phyloP scores from a whole-genome alignment of 2,329 filamentous ascomycete species.

The Verticillium klebahnii region DNA sequence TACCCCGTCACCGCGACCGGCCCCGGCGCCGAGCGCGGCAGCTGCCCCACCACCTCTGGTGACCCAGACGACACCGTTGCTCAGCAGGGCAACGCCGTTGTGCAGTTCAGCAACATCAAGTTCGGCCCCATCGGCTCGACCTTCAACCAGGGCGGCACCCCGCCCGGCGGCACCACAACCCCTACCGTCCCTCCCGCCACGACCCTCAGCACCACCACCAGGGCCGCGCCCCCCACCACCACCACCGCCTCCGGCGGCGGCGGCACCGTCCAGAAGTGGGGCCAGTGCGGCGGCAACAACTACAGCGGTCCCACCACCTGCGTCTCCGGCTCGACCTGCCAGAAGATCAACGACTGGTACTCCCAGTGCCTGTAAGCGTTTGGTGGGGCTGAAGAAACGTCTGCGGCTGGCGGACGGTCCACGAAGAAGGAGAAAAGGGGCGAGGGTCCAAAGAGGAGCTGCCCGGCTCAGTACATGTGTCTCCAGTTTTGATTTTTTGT shows the following conservation, averaged over 20 bases:
- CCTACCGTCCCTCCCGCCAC: not conserved
- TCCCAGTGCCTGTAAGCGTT: constrained; percentile 32
- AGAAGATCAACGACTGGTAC: constrained; percentile 33
- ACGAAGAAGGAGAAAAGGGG: not conserved
- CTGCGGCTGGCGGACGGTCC: not conserved
- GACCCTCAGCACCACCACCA: constrained; percentile 8
- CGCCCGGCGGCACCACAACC: not conserved
- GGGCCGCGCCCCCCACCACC: constrained; percentile 7
- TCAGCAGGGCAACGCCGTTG: constrained; percentile 39
- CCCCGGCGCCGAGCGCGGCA: constrained; percentile 48
- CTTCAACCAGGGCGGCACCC: constrained; percentile 22
- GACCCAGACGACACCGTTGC: constrained; percentile 45
- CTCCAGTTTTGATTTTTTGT: constrained; percentile 1
- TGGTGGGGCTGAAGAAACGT: not conserved
- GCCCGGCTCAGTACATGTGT: not conserved
- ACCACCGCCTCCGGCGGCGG: constrained; percentile 6
- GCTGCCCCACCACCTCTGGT: constrained; percentile 48
- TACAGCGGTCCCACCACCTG: constrained; percentile 32
- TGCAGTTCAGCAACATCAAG: constrained; percentile 53
- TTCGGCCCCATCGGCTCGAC: constrained; percentile 52
- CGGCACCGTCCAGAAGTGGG: constrained; percentile 22
- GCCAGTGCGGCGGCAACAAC: constrained; percentile 31
- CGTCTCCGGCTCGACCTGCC: constrained; percentile 29
- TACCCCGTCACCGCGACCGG: constrained; percentile 47
- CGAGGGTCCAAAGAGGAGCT: constrained; percentile 4